Percentiles rank a stretch among this genome's conserved stretches.
These are phyloP conservation scores for Corinectria fuckeliana DNA, from an alignment of 2,329 filamentous ascomycete species.

Conservation along the genomic window DNA sequence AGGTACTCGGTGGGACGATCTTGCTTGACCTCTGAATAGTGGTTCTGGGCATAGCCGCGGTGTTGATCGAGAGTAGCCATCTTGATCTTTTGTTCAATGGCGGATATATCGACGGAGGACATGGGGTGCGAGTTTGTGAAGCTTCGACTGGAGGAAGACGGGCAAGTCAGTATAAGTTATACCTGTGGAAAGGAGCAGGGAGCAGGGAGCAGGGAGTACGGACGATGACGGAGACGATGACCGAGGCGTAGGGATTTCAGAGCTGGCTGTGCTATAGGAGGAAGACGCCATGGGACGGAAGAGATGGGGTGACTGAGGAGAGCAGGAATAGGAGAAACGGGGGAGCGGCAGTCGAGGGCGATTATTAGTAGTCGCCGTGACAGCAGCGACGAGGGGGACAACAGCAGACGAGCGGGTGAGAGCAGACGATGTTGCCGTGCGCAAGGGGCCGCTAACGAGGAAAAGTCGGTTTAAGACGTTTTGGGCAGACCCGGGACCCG, in stretches of 20 bases:
- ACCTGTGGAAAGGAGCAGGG: slow-evolving; percentile 49
- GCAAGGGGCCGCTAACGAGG: slow-evolving; percentile 41
- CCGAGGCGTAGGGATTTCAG: slow-evolving; percentile 61
- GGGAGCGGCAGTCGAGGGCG: slow-evolving; percentile 37
- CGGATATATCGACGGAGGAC: slow-evolving; percentile 61
- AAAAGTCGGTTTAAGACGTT: slow-evolving; percentile 45
- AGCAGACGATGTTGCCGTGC: slow-evolving; percentile 37
- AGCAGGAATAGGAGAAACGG: slow-evolving; percentile 35
- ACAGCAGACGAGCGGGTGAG: slow-evolving; percentile 25
- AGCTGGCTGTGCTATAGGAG: slow-evolving; percentile 54
- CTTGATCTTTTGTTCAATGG: slow-evolving; percentile 66
- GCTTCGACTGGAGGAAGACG: slow-evolving; percentile 56
- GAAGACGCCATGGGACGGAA: slow-evolving; percentile 38
- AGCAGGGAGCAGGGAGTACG: slow-evolving; percentile 55
- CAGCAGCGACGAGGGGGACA: slow-evolving; percentile 28
- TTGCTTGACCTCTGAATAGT: slow-evolving; percentile 63
- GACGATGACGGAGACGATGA: slow-evolving; percentile 59
- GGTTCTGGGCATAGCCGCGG: slow-evolving; percentile 64
- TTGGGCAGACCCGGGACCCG: slow-evolving; percentile 38
- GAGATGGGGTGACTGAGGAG: slow-evolving; percentile 35
- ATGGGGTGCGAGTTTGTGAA: slow-evolving; percentile 62
- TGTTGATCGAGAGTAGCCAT: slow-evolving; percentile 66
- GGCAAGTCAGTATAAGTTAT: slow-evolving; percentile 58
- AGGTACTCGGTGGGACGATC: slow-evolving; percentile 60
- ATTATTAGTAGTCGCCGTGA: slow-evolving; percentile 40